Conservation (phyloP, 2,329 filamentous ascomycete genomes). For the Cladorrhinum sp. region DNA sequence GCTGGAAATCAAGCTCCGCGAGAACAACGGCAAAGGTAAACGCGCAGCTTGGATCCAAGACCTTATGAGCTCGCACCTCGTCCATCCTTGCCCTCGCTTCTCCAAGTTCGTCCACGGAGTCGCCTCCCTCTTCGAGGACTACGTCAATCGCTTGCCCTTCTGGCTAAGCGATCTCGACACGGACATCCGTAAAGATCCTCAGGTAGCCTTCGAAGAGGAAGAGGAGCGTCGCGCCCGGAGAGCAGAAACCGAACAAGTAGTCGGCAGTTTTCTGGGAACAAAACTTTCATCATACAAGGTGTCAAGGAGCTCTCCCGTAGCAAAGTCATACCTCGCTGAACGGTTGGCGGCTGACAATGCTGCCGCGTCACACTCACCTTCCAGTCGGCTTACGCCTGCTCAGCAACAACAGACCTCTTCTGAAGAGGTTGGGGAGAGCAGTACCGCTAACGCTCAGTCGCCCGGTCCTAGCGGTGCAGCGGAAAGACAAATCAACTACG, state of each 20-base stretch:
- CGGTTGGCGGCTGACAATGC: slow-evolving; percentile 48
- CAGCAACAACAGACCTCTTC: slow-evolving; percentile 16
- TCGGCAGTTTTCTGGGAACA: slow-evolving; percentile 79
- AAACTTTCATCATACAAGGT: slow-evolving; percentile 55
- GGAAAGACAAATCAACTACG: slow-evolving; percentile 40
- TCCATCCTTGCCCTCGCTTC: slow-evolving; percentile 85
- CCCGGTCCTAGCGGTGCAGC: not conserved
- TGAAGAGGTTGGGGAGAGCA: slow-evolving; percentile 19
- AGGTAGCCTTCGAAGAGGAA: slow-evolving; percentile 85
- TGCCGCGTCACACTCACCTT: slow-evolving; percentile 20
- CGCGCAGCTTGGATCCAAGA: slow-evolving; percentile 85
- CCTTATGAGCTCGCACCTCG: slow-evolving; percentile 86
- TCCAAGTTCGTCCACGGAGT: slow-evolving; percentile 97
- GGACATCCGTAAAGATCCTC: slow-evolving; percentile 91
- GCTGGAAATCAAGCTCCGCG: slow-evolving; percentile 86
- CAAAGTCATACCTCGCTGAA: slow-evolving; percentile 62
- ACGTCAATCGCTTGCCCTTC: slow-evolving; percentile 94
- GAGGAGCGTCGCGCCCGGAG: slow-evolving; percentile 77
- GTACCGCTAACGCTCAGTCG: not conserved
- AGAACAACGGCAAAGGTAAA: slow-evolving; percentile 58
- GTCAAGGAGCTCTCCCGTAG: slow-evolving; percentile 63
- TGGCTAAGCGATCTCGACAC: slow-evolving; percentile 90
- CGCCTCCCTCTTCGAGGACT: slow-evolving; percentile 87
- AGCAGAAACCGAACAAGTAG: slow-evolving; percentile 82
- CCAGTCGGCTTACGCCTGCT: slow-evolving; percentile 13